These are phyloP conservation scores for Globisporangium camurandrum DNA, from an alignment of 352 stramenopile species.

Conservation along the genomic window DNA sequence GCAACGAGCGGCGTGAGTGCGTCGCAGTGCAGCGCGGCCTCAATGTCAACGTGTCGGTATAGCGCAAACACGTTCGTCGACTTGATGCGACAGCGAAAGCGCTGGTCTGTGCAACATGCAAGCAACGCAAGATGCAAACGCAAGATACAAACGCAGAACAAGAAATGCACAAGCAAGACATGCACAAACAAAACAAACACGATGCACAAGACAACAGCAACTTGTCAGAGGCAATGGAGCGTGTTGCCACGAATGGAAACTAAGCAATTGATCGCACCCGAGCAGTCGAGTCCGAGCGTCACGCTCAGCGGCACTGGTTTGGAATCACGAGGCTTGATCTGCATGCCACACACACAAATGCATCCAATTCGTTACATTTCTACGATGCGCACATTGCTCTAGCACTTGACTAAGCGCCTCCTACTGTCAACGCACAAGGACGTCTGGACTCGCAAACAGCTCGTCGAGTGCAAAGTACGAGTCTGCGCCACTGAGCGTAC, in stretches of 20 bases:
- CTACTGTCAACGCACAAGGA: constrained; percentile 49
- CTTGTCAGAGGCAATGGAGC: not conserved
- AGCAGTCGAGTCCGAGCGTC: constrained; percentile 39
- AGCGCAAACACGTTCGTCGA: constrained; percentile 58
- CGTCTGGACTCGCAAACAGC: constrained; percentile 43
- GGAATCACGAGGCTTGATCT: constrained; percentile 55
- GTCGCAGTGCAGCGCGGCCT: constrained; percentile 25
- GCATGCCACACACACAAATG: constrained; percentile 4
- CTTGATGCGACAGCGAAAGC: constrained; percentile 70
- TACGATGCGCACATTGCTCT: not conserved
- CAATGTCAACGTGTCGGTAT: constrained; percentile 57
- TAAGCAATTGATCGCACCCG: constrained; percentile 20
- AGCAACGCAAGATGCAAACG: no score
- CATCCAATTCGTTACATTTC: not conserved
- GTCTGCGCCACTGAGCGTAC: constrained; percentile 66
- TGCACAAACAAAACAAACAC: not conserved
- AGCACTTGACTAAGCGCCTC: no score
- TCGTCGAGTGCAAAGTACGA: constrained; percentile 73
- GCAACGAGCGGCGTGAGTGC: constrained; percentile 31
- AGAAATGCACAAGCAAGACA: not conserved
- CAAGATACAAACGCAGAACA: not conserved
- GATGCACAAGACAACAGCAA: not conserved
- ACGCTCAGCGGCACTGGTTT: constrained; percentile 47
- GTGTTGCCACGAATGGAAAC: no score
- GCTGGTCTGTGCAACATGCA: constrained; percentile 39